Evolutionary conservation across 495 filamentous ascomycete genomes (phyloP).

Genomic region (Trichoderma asperelloides): DNA sequence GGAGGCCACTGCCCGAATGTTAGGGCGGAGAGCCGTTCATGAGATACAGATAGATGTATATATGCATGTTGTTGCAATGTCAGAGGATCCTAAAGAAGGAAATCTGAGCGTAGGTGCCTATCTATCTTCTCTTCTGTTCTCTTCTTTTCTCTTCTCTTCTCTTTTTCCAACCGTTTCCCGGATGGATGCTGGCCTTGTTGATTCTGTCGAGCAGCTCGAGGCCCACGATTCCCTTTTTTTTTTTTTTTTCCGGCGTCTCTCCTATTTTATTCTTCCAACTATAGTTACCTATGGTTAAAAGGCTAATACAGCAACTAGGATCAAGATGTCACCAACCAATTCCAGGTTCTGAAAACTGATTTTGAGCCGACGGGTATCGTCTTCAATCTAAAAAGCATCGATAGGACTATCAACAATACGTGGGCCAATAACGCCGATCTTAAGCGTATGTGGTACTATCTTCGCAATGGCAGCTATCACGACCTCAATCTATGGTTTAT

Average conservation of each 20-base stretch:
- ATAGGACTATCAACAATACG: slow-evolving; percentile 46
- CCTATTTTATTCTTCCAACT: background rate
- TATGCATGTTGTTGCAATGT: background rate
- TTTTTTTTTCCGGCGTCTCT: background rate
- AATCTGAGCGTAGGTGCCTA: background rate
- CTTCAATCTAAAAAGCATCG: slow-evolving; percentile 43
- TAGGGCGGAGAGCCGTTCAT: background rate
- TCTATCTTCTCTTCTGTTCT: background rate
- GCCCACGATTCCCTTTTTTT: too few relatives aligned
- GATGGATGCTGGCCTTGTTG: too few relatives aligned
- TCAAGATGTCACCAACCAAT: slow-evolving; percentile 30
- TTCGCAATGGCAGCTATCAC: slow-evolving; percentile 51
- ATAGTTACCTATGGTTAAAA: background rate
- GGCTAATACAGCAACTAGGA: slow-evolving; percentile 16
- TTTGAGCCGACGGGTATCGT: slow-evolving; percentile 43
- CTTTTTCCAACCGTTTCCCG: too few relatives aligned
- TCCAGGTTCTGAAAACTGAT: slow-evolving; percentile 39
- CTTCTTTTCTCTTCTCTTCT: too few relatives aligned
- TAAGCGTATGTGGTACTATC: slow-evolving; percentile 46
- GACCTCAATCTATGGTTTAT: slow-evolving; percentile 60
- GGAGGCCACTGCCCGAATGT: background rate
- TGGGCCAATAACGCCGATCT: slow-evolving; percentile 46
- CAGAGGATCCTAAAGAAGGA: background rate
- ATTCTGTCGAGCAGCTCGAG: too few relatives aligned
- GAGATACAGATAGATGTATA: background rate